Base-by-base conservation (phyloP, 225 moss, liverwort and hornwort species). In the Antitrichia curtipendula region DNA sequence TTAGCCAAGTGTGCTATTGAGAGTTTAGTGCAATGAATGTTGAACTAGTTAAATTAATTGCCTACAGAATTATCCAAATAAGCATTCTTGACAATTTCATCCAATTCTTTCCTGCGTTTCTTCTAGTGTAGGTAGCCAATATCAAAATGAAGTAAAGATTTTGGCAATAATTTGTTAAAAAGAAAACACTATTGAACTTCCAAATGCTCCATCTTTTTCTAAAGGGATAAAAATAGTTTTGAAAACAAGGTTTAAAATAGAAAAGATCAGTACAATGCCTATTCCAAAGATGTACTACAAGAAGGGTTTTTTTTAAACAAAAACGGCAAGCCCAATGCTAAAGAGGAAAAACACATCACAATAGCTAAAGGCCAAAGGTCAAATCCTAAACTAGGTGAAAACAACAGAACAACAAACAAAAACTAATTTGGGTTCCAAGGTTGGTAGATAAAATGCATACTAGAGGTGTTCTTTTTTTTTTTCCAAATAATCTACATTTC, bases 101-200 rank as follows among this genome's bases (percentile, higher is more conserved):
- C 72, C 2, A 45, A 17, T 47, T 24, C 4, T 3, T 5, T 3
- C 2, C 0, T 2, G 1, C 0, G 0, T 15, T 47, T 6, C 3
- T 72, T 45, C 4, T 10, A 10, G 0, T 29, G 1, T 49, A 28
- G 12, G 4, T 74, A 74, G 32, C 8, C 12, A 49, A 20, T 49
- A 49, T 1, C 0, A 49, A 1, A 74, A 32, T 0, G 0, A 74
- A 49, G 2, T 74, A 5, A 49, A 74, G 3, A 20, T 32, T 31
- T 19, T 12, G 12, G 4, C 20, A 74, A 74, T 0, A 32, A 19
- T 11, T 19, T 47, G 2, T 11, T 18, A 47, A 11, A 31, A 73
- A 10, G 0, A 49, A 20, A 12, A 17, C 2, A 20, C 7, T 31
- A 20, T 31, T 19, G 20, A 74, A 32, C 4, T 49, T 4, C 3